Conservation (phyloP, 164 flowering plant species). For the Magnolia kwangsiensis region DNA sequence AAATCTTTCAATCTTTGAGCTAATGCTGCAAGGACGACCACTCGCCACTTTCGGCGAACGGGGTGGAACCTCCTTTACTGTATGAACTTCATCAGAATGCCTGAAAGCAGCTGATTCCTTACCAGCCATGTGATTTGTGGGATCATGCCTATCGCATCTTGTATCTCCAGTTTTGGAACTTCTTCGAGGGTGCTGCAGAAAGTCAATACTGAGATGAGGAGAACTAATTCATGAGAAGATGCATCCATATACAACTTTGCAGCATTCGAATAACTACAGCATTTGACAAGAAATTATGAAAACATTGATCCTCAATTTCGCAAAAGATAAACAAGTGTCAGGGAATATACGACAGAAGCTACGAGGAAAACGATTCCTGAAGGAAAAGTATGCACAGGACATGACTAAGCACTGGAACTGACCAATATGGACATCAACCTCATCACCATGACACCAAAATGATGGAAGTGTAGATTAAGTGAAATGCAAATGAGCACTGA, state of each 20-base stretch:
- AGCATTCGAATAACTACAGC: not conserved
- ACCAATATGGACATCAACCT: too few species aligned
- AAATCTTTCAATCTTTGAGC: constrained; percentile 14
- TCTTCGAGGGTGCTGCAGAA: constrained; percentile 52
- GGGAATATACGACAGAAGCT: not conserved
- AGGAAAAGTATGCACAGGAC: not conserved
- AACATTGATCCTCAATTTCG: not conserved
- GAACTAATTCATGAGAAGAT: constrained; percentile 8
- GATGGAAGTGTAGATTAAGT: too few species aligned
- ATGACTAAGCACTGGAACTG: not conserved
- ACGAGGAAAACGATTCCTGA: not conserved
- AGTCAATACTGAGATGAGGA: constrained; percentile 18
- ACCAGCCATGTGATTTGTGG: constrained; percentile 7
- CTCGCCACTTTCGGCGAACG: constrained; percentile 7
- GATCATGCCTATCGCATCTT: constrained; percentile 15
- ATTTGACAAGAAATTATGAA: not conserved
- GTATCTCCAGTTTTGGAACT: constrained; percentile 23
- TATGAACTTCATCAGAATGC: constrained; percentile 7
- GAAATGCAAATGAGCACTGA: too few species aligned
- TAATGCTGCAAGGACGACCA: not conserved
- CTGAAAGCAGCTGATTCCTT: constrained; percentile 7
- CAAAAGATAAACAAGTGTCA: not conserved
- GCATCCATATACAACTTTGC: not conserved
- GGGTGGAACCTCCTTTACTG: constrained; percentile 7
- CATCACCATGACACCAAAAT: too few species aligned